phyloP scores from a whole-genome alignment of 345 rosid species.

The Chamaenerion angustifolium region DNA sequence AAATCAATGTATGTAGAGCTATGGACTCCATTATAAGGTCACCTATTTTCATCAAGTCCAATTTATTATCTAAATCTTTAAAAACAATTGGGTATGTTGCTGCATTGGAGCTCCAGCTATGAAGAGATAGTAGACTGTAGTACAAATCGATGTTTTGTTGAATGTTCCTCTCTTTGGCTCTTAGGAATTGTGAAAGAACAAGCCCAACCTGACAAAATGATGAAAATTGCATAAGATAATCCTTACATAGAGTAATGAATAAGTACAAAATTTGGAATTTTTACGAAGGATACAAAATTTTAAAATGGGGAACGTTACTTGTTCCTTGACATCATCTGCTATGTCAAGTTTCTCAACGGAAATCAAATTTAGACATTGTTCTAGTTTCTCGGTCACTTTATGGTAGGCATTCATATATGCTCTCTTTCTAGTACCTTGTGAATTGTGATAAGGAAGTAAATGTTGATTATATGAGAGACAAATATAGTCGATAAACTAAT shows the following conservation, averaged over 20 bases:
- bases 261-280: too few species aligned
- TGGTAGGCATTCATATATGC: constrained; percentile 46
- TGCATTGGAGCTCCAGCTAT: constrained; percentile 33
- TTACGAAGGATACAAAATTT: not conserved
- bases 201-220: constrained; percentile 54
- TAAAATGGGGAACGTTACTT: constrained; percentile 27
- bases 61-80: constrained; percentile 50
- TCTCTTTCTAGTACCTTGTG: constrained; percentile 90
- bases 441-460: constrained; percentile 13
- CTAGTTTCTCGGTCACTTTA: constrained; percentile 52
- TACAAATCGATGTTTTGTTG: constrained; percentile 41
- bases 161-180: constrained; percentile 81
- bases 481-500: too few species aligned
- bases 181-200: constrained; percentile 69
- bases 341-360: constrained; percentile 68
- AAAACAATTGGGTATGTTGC: constrained; percentile 36
- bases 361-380: constrained; percentile 59
- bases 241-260: too few species aligned
- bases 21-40: constrained; percentile 83
- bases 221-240: constrained; percentile 4
- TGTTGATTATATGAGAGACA: too few species aligned
- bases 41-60: constrained; percentile 55
- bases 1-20: constrained; percentile 81
- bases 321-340: constrained; percentile 96
- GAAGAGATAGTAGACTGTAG: constrained; percentile 50